Percentiles rank a stretch among this genome's conserved stretches.
phyloP scores from a whole-genome alignment of 257 asterid species.

The Mentha longifolia region DNA sequence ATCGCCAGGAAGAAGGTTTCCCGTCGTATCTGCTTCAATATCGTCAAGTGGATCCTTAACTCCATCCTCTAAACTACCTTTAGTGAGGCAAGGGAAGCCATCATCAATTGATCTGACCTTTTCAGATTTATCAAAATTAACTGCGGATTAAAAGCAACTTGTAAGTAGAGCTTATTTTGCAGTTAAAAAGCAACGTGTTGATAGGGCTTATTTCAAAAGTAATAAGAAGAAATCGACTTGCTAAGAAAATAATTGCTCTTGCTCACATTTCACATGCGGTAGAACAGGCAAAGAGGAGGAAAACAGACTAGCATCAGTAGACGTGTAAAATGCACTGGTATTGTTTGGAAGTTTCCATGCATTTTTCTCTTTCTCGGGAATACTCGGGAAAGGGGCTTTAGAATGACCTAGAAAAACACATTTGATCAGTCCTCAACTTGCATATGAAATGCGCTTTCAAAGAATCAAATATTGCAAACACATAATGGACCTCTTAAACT shows the following conservation, averaged over 20 bases:
- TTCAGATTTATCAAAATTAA: conserved; percentile 54
- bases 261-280: conserved; percentile 70
- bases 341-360: conserved; percentile 65
- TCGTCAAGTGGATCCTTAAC: conserved; percentile 61
- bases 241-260: conserved; percentile 6
- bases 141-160: conserved; percentile 51
- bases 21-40: conserved; percentile 47
- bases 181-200: not conserved
- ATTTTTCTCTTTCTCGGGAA: conserved; percentile 50
- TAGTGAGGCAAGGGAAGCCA: conserved; percentile 53
- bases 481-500: conserved; percentile 23
- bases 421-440: conserved; percentile 3
- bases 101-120: conserved; percentile 52
- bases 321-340: conserved; percentile 47
- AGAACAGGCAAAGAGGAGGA: conserved; percentile 86
- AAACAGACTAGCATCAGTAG: conserved; percentile 85
- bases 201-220: conserved; percentile 19
- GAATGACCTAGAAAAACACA: conserved; percentile 44
- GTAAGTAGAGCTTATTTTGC: not conserved
- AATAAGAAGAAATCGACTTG: not conserved
- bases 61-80: conserved; percentile 43
- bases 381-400: conserved; percentile 37
- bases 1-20: conserved; percentile 82
- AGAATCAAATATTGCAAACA: conserved; percentile 2
- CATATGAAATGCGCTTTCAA: not conserved